phyloP scores from a whole-genome alignment of 495 filamentous ascomycete species.

The Friedmanniomyces endolithicus region DNA sequence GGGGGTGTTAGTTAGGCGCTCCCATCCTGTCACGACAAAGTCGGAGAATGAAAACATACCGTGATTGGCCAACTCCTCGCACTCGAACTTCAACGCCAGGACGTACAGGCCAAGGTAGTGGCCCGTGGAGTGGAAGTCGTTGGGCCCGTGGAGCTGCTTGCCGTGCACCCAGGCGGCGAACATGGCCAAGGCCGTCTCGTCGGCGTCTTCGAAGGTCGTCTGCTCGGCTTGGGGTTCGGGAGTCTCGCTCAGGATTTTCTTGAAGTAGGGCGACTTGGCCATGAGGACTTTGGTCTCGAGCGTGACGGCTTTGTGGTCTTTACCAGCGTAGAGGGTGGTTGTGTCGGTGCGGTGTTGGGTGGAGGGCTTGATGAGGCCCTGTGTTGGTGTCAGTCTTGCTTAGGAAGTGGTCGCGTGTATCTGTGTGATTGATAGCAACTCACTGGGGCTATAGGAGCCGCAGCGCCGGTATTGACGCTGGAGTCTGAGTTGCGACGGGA shows the following conservation, averaged over 20 bases:
- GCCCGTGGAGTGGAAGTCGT: slow-evolving; percentile 21
- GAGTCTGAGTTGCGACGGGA: slow-evolving; percentile 6
- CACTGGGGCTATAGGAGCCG: not conserved
- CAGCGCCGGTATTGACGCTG: not conserved
- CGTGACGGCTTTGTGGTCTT: slow-evolving; percentile 10
- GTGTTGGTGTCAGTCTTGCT: not conserved
- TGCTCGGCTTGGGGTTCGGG: slow-evolving; percentile 9
- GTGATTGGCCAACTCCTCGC: slow-evolving; percentile 18
- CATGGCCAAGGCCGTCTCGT: slow-evolving; percentile 20
- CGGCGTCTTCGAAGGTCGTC: slow-evolving; percentile 20
- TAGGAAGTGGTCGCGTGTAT: not conserved
- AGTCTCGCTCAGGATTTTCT: slow-evolving; percentile 12
- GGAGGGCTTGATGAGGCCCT: not conserved
- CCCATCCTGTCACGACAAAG: not conserved
- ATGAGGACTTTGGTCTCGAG: slow-evolving; percentile 15
- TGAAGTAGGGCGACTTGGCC: slow-evolving; percentile 19
- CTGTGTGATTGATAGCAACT: no score
- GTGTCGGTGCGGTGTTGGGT: not conserved
- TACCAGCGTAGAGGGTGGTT: slow-evolving; percentile 15
- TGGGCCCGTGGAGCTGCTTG: slow-evolving; percentile 15
- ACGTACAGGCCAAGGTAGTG: slow-evolving; percentile 26
- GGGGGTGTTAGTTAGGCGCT: not conserved
- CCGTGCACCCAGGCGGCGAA: slow-evolving; percentile 16
- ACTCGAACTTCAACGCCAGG: slow-evolving; percentile 14
- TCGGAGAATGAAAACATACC: not conserved